These are phyloP conservation scores for Aspergillus caelatus DNA, from an alignment of 2,329 filamentous ascomycete species.

Conservation along the genomic window DNA sequence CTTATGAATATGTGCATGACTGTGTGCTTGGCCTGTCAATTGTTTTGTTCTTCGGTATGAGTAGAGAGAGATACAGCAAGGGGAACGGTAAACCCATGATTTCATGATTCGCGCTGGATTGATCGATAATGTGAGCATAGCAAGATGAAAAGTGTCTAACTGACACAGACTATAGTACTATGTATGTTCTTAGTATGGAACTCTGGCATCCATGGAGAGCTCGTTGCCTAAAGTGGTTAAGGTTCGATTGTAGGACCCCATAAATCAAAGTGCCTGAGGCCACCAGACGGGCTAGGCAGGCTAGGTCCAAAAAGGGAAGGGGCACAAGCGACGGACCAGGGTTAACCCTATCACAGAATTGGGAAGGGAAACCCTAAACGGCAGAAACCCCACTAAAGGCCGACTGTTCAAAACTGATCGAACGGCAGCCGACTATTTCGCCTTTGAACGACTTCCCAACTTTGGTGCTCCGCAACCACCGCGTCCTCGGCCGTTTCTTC, in stretches of 20 bases:
- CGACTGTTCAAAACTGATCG: conserved; percentile 35
- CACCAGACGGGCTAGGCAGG: not conserved
- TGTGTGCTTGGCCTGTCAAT: not conserved
- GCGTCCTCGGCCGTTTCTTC: conserved; percentile 38
- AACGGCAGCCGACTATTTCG: conserved; percentile 31
- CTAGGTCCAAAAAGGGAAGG: conserved; percentile 26
- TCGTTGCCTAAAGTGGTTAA: not conserved
- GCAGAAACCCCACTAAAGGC: conserved; percentile 44
- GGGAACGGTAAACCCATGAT: not conserved
- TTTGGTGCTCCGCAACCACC: conserved; percentile 30
- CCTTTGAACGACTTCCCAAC: conserved; percentile 34
- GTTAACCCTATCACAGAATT: conserved; percentile 43
- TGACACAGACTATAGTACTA: too few species aligned
- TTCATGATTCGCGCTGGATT: not conserved
- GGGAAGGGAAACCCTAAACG: conserved; percentile 35
- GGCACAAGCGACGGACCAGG: conserved; percentile 34
- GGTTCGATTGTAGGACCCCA: not conserved
- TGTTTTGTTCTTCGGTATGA: not conserved
- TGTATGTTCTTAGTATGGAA: too few species aligned
- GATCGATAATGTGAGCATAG: not conserved
- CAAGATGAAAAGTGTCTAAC: not conserved
- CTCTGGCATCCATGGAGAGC: not conserved
- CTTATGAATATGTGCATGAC: not conserved
- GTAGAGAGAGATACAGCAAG: not conserved
- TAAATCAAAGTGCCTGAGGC: not conserved